phyloP scores from a whole-genome alignment of 2,329 filamentous ascomycete species.

The Phaeoacremonium minimum region DNA sequence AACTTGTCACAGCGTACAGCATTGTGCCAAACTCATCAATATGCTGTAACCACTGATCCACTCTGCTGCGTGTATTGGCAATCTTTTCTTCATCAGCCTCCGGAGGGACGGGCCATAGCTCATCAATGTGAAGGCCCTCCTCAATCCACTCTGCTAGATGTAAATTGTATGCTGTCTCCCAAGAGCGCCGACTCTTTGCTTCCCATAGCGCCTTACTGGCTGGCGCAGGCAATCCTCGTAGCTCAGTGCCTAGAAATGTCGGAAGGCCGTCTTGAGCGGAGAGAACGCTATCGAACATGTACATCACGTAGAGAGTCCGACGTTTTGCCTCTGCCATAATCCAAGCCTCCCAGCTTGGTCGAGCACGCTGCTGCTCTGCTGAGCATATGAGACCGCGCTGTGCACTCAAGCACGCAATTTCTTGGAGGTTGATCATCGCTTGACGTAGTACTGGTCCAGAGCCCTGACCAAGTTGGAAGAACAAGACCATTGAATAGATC shows the following conservation, averaged over 20 bases:
- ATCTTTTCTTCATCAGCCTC: slow-evolving; percentile 23
- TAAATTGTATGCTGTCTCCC: slow-evolving; percentile 37
- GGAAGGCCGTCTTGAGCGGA: slow-evolving; percentile 35
- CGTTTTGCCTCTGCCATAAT: slow-evolving; percentile 48
- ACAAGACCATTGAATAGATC: slow-evolving; percentile 44
- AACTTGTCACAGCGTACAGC: slow-evolving; percentile 43
- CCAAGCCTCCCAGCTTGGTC: slow-evolving; percentile 50
- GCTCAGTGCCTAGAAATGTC: slow-evolving; percentile 43
- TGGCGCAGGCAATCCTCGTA: slow-evolving; percentile 37
- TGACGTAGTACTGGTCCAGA: slow-evolving; percentile 27
- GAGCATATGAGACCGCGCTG: slow-evolving; percentile 36
- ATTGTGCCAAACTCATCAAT: slow-evolving; percentile 51
- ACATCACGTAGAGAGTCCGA: slow-evolving; percentile 46
- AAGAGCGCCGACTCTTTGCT: slow-evolving; percentile 25
- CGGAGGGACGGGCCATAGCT: slow-evolving; percentile 40
- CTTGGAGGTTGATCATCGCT: slow-evolving; percentile 44
- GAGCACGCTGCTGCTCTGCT: slow-evolving; percentile 29
- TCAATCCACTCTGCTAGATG: slow-evolving; percentile 36
- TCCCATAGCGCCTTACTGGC: slow-evolving; percentile 37
- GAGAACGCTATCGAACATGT: slow-evolving; percentile 47
- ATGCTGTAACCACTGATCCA: slow-evolving; percentile 44
- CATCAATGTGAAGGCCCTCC: slow-evolving; percentile 37
- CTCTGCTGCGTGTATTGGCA: slow-evolving; percentile 25
- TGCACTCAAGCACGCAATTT: slow-evolving; percentile 36
- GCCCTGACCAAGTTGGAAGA: slow-evolving; percentile 29